Evolutionary conservation across 306 rosid species (phyloP).

Genomic region (Calophaca sinica): DNA sequence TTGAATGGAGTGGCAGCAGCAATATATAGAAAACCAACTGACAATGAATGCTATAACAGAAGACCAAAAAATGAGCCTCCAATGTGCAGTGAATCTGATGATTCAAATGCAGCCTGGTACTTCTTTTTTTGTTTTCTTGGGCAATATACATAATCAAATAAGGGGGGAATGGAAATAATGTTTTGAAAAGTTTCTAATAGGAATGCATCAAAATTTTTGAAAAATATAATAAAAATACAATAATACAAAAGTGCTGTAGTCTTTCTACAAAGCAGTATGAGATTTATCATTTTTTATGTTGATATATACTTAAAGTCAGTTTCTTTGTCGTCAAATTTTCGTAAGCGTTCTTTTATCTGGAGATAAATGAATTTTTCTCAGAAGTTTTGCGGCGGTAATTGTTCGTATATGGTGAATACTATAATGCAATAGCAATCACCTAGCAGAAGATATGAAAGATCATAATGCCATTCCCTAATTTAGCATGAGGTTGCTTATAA

Average conservation of each 20-base stretch:
- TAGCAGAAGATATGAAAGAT: neutral
- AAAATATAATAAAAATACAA: neutral
- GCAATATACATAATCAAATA: constrained; percentile 1
- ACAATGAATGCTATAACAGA: constrained; percentile 73
- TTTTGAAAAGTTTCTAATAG: constrained; percentile 13
- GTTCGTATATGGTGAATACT: neutral
- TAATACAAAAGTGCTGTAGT: constrained; percentile 2
- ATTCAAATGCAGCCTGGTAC: constrained; percentile 83
- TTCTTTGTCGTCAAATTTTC: neutral
- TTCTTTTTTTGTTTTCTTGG: constrained; percentile 22
- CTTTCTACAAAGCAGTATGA: constrained; percentile 9
- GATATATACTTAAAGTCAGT: neutral
- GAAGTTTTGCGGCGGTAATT: constrained; percentile 12
- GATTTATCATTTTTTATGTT: neutral
- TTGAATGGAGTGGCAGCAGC: constrained; percentile 80
- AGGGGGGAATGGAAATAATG: neutral
- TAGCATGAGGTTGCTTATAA: neutral
- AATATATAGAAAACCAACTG: constrained; percentile 77
- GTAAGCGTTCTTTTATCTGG: constrained; percentile 14
- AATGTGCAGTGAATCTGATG: constrained; percentile 74
- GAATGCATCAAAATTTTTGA: neutral
- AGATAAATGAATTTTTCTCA: neutral
- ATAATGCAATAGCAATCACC: neutral
- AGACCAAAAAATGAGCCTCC: constrained; percentile 68
- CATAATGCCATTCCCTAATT: neutral